Percentiles rank a stretch among this genome's conserved stretches.
phyloP scores from a whole-genome alignment of 2,329 filamentous ascomycete genomes.

The Bipolaris oryzae region DNA sequence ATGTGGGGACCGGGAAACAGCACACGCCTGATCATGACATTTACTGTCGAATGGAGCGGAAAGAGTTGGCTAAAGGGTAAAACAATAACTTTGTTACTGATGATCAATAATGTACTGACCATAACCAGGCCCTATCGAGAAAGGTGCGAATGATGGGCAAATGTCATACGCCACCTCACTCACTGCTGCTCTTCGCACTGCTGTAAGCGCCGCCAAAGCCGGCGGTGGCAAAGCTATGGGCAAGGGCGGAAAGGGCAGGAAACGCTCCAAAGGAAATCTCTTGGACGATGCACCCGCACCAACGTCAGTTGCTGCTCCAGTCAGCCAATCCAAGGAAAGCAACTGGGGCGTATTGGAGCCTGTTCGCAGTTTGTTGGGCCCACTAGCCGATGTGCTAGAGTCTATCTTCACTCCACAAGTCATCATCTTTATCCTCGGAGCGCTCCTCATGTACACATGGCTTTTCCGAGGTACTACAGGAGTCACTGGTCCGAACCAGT shows the following conservation, averaged over 20 bases:
- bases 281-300: conserved; percentile 52
- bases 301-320: conserved; percentile 39
- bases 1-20: conserved; percentile 88
- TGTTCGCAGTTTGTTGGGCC: conserved; percentile 70
- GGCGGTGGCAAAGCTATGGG: conserved; percentile 53
- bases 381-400: conserved; percentile 70
- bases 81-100: conserved; percentile 41
- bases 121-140: conserved; percentile 83
- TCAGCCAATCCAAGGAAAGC: conserved; percentile 40
- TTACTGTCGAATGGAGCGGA: conserved; percentile 91
- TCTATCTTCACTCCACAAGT: conserved; percentile 78
- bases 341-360: conserved; percentile 84
- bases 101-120: conserved; percentile 14
- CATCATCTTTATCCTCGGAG: conserved; percentile 74
- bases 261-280: conserved; percentile 61
- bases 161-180: conserved; percentile 80
- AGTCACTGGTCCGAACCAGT: conserved; percentile 37
- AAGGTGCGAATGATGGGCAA: conserved; percentile 91
- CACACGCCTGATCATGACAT: conserved; percentile 86
- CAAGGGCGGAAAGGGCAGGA: conserved; percentile 61
- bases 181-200: conserved; percentile 73
- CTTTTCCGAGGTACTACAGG: conserved; percentile 45
- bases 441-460: conserved; percentile 52
- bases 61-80: conserved; percentile 98
- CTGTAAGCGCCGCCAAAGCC: conserved; percentile 69